Conservation (phyloP, 2,329 filamentous ascomycete species). For the Orbilia blumenaviensis region DNA sequence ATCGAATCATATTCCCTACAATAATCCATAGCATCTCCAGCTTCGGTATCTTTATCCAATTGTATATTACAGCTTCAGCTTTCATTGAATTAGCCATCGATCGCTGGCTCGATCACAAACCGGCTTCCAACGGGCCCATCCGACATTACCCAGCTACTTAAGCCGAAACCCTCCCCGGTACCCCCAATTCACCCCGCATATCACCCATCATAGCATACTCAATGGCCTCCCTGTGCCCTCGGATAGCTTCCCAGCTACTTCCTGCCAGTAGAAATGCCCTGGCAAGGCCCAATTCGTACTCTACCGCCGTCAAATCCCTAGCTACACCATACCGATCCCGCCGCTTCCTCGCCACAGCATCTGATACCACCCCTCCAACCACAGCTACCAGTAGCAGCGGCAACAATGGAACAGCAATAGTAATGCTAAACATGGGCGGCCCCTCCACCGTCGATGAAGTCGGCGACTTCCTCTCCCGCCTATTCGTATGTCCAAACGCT, state of each 20-base stretch:
- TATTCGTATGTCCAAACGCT: conserved; percentile 75
- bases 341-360: background rate
- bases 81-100: background rate
- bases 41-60: background rate
- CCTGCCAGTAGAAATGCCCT: conserved; percentile 19
- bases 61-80: background rate
- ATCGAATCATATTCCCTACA: background rate
- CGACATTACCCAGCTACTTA: background rate
- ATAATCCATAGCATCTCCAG: background rate
- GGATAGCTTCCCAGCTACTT: conserved; percentile 19
- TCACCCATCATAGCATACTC: background rate
- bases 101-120: conserved; percentile 17
- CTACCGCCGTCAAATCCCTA: conserved; percentile 15
- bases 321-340: background rate
- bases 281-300: background rate
- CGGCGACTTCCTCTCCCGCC: conserved; percentile 82
- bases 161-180: background rate
- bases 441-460: conserved; percentile 90
- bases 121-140: background rate
- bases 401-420: conserved; percentile 78
- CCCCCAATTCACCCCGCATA: background rate
- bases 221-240: conserved; percentile 32
- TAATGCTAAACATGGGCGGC: conserved; percentile 99
- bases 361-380: conserved; percentile 17
- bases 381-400: background rate